These are phyloP conservation scores for Lippia alba DNA, from an alignment of 305 asterid species.

Conservation along the genomic window DNA sequence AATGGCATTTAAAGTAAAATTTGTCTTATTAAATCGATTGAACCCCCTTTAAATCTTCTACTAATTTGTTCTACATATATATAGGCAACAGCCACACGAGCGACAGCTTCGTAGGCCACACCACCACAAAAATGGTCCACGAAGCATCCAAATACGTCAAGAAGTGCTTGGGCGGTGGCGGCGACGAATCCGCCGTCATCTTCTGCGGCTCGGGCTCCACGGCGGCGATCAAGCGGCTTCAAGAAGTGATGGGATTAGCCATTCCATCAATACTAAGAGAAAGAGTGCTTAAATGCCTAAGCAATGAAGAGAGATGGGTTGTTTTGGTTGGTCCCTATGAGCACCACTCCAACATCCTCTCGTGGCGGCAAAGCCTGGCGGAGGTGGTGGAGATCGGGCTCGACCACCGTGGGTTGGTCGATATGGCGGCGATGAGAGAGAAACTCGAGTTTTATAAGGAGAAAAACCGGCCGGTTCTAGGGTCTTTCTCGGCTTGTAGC, in stretches of 20 bases:
- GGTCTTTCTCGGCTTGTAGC: slow-evolving; percentile 84
- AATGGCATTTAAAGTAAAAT: no score
- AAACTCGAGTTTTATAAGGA: slow-evolving; percentile 44
- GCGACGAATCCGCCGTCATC: slow-evolving; percentile 48
- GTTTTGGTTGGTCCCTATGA: slow-evolving; percentile 76
- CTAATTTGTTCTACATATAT: not conserved
- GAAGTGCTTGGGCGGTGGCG: slow-evolving; percentile 68
- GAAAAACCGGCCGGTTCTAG: slow-evolving; percentile 54
- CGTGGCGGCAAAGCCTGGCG: slow-evolving; percentile 76
- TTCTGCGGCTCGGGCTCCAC: slow-evolving; percentile 82
- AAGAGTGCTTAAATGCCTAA: slow-evolving; percentile 41
- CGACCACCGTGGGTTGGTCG: slow-evolving; percentile 48
- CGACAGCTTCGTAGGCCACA: slow-evolving; percentile 66
- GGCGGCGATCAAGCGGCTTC: slow-evolving; percentile 71
- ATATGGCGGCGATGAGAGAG: slow-evolving; percentile 50
- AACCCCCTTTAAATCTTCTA: no score
- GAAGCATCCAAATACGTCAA: slow-evolving; percentile 56
- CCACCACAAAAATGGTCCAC: slow-evolving; percentile 53
- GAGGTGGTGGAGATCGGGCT: slow-evolving; percentile 78
- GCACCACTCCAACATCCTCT: slow-evolving; percentile 75
- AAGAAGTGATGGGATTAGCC: slow-evolving; percentile 71
- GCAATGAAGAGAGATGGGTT: slow-evolving; percentile 64
- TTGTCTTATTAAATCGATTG: no score
- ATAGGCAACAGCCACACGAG: slow-evolving; percentile 70
- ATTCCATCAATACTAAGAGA: slow-evolving; percentile 58